A percentile compares a stretch with the other conserved stretches of the same genome.
phyloP scores from a whole-genome alignment of 805 yeast genomes.

The Candida coquimbonensis region DNA sequence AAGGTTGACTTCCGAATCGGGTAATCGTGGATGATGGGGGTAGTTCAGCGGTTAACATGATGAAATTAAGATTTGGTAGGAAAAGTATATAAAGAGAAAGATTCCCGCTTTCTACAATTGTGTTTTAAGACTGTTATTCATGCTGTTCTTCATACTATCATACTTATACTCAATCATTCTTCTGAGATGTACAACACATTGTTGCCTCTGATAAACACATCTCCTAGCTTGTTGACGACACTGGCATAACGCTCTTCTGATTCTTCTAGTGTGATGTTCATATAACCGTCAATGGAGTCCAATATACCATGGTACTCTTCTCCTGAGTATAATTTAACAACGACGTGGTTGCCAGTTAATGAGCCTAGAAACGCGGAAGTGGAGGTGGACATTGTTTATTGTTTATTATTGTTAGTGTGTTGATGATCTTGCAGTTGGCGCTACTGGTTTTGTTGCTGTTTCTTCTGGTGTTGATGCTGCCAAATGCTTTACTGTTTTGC shows the following conservation, averaged over 20 bases:
- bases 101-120: too few relatives aligned
- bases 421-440: not conserved
- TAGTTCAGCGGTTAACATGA: not conserved
- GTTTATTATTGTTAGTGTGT: not conserved
- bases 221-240: conserved; percentile 44
- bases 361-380: conserved; percentile 66
- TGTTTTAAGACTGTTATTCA: too few relatives aligned
- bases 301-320: conserved; percentile 71
- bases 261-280: conserved; percentile 85
- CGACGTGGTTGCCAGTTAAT: conserved; percentile 71
- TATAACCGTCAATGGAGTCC: conserved; percentile 92
- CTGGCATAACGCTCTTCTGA: conserved; percentile 59
- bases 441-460: not conserved
- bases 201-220: conserved; percentile 82
- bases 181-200: conserved; percentile 32
- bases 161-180: conserved; percentile 7
- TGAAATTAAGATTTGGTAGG: too few relatives aligned
- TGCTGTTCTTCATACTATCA: too few relatives aligned
- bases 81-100: too few relatives aligned
- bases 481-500: too few relatives aligned
- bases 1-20: conserved; percentile 8
- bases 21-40: not conserved
- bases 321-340: conserved; percentile 82
- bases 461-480: not conserved
- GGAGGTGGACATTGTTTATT: conserved; percentile 5